phyloP scores from a whole-genome alignment of 768 basidiomycete species.

The Russula compacta region DNA sequence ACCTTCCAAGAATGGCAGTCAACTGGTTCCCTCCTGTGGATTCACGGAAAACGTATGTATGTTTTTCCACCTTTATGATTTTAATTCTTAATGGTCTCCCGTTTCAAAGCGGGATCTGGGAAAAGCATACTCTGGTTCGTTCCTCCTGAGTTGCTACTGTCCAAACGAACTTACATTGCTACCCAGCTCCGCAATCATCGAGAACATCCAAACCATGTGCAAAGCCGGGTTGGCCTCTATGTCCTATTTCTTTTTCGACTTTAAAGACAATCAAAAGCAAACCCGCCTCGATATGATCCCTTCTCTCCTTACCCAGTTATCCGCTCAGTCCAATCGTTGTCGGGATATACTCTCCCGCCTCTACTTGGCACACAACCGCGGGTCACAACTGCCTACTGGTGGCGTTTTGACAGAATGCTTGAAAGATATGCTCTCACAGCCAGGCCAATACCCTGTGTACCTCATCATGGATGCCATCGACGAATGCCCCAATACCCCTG shows the following conservation, averaged over 20 bases:
- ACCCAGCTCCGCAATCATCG: not conserved
- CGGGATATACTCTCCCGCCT: not conserved
- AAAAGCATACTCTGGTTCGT: constrained; percentile 4
- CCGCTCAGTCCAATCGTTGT: not conserved
- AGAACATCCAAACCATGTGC: not conserved
- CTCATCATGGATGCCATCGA: constrained; percentile 2
- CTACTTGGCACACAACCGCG: not conserved
- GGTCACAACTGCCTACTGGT: not conserved
- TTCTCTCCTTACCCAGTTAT: not conserved
- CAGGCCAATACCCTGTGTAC: not conserved
- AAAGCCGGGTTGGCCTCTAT: not conserved
- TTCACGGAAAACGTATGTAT: not conserved
- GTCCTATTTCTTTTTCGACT: constrained; percentile 1
- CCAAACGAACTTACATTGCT: not conserved
- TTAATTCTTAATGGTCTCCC: not conserved
- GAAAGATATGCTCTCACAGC: not conserved
- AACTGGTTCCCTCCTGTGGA: not conserved
- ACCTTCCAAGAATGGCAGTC: not conserved
- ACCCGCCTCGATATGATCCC: not conserved
- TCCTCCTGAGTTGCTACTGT: not conserved
- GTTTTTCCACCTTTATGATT: not conserved
- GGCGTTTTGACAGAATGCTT: not conserved
- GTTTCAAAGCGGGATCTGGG: not conserved
- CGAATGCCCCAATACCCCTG: not conserved
- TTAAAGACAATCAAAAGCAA: not conserved